Base-by-base conservation (phyloP, 2,329 filamentous ascomycete species). In the Helicocarpus griseus region DNA sequence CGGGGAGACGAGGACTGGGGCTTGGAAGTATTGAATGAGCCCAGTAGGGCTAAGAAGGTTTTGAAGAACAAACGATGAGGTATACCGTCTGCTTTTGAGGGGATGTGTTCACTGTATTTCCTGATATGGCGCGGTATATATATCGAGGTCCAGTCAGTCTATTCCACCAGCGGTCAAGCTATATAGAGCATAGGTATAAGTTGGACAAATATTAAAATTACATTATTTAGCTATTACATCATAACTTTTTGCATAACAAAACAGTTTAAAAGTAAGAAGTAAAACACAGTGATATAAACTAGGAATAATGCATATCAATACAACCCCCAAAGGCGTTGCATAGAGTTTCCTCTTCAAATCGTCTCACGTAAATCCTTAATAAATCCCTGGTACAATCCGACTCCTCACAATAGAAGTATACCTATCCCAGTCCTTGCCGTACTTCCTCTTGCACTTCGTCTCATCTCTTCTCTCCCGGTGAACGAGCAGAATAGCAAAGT, bases 1-100 rank as follows among this genome's bases (percentile, higher is more conserved):
- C 19, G 53, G 1, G 66, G 67, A 3, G 69, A 72, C 57, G 69
- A 65, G 50, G 46, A 48, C 24, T 72, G 69, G 69, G 61, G 59
- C 1, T 57, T 70, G 51, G 60, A 64, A 17, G 66, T 66, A 22
- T 52, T 68, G 22, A 36, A 60, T 41, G 64, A 65, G 60, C 46
- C 66, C 63, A 52, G n/a, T n/a, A n/a, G 14, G 5, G 19, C 17
- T 6, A 31, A 17, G n/a, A 47, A 36, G 6, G 31, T 26, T 47
- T n/a, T 36, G 29, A 11, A 13, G 7, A 50, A 33, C 19, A 19
- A 9, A 17, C 31, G 31, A 33, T 17, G 4, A 3, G 24, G 8
- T n/a, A 46, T 33, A 36, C 19, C 29, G 26, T 14, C 8, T n/a
- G n/a, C 19, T 33, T 1, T 33, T 31, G 17, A 33, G 6, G 9